Base-by-base conservation (phyloP, 2,329 filamentous ascomycete species). In the Hypomyces perniciosus region DNA sequence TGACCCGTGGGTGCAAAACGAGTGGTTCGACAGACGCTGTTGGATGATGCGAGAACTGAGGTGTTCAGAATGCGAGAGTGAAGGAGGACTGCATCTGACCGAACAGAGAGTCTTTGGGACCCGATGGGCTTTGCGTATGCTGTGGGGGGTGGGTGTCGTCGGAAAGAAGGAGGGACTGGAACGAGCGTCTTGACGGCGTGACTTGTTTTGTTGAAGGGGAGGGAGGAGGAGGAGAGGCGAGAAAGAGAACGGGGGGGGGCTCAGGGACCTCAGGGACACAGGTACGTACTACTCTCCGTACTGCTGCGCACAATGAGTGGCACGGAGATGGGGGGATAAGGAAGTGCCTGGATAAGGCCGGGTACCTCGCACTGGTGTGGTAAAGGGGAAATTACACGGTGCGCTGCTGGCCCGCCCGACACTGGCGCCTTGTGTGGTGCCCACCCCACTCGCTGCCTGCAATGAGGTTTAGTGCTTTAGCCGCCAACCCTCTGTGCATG, bases 181-280 rank as follows among this genome's bases (percentile, higher is more conserved):
- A 70, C 66, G 66, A 69, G 64, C 57, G 63, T 55, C 61, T 44
- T 53, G 62, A 66, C 64, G 62, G 64, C 68, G 64, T 61, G 65
- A 61, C 61, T 65, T 66, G 65, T 68, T 68, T 69, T 69, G 65
- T 68, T 68, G 66, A 67, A 70, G 67, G 67, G 63, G 61, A 65
- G 68, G 66, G 64, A 61, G 35, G 45, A 46, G 37, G 35, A 48
- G 45, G 55, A 41, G 48, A 50, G 46, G 44, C 35, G 51, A 53
- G 51, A 50, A 50, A 43, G 43, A 50, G 47, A 50, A 39, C 9
- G 26, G 40, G 26, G 40, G 20, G 40, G 13, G 40, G 26, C 13
- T 10, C 6, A n/a, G 40, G n/a, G 40, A 43, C 20, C 20, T 20
- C 20, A 20, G 20, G 20, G 20, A 20, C 20, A 20, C 20, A 20